A percentile compares a stretch with the other conserved stretches of the same genome.
These are phyloP conservation scores for Pseudogymnoascus sp. DNA, from an alignment of 2,329 filamentous ascomycete species.

Conservation along the genomic window DNA sequence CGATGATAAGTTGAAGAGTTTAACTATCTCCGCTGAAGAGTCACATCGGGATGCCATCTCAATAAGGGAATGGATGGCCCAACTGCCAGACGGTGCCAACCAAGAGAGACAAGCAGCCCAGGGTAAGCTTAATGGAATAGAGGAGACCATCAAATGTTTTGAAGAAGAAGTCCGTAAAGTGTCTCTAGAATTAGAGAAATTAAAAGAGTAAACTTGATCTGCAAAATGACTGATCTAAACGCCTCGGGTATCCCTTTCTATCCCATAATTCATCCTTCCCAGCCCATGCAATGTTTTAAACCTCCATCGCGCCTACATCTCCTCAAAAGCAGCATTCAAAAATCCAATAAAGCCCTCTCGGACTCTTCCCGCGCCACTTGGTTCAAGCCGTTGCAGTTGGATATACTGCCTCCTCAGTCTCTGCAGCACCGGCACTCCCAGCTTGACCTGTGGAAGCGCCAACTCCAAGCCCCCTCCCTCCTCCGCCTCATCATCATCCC, in stretches of 20 bases:
- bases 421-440: constrained; percentile 70
- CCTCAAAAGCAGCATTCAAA: constrained; percentile 56
- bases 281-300: background rate
- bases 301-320: constrained; percentile 1
- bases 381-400: constrained; percentile 63
- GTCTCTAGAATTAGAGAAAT: too few species aligned
- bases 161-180: too few species aligned
- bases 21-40: too few species aligned
- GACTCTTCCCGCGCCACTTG: constrained; percentile 48
- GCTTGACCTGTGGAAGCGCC: constrained; percentile 56
- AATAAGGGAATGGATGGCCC: too few species aligned
- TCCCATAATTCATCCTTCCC: constrained; percentile 1
- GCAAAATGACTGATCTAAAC: background rate
- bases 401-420: constrained; percentile 71
- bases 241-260: constrained; percentile 3
- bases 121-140: too few species aligned
- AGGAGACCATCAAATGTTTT: too few species aligned
- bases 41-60: too few species aligned
- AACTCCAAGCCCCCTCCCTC: constrained; percentile 47
- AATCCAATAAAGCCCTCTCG: constrained; percentile 59
- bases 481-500: constrained; percentile 18
- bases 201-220: too few species aligned
- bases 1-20: too few species aligned
- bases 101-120: too few species aligned
- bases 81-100: too few species aligned